Base-by-base conservation (phyloP, 805 yeast genomes). In the Saturnispora serradocipensis region DNA sequence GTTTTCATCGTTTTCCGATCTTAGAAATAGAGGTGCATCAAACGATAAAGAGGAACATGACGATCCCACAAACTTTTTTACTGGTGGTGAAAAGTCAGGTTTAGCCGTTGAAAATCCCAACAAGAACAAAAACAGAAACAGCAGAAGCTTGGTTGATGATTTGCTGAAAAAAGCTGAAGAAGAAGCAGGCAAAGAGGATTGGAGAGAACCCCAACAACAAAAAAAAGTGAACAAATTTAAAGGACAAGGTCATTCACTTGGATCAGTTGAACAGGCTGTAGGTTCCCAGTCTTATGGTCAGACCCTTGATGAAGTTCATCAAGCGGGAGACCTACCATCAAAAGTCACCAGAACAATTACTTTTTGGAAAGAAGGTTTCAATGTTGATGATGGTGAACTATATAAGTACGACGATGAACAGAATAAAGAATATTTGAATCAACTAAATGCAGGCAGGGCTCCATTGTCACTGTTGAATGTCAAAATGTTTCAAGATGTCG, bases 341-440 rank as follows among this genome's bases (percentile, higher is more conserved):
- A 82, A 80, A 53, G 96, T 84, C 5, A 75, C 77, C 16, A 77
- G 98, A 62, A 86, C 86, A 43, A 84, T 93, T 55, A 88, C 95
- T 0, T 91, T 93, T 66, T 93, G 99, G 99, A 84, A 82, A 59
- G 91, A 93, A 61, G 99, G 99, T 1, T 93, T 93, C 69, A 88
- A 88, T 56, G 89, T 93, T 25, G 98, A 93, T 32, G 96, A 90
- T 46, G 98, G 98, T 2, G 79, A 80, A 24, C 74, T 93, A 51
- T 84, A 78, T 65, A 74, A 93, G 53, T 93, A 89, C 65, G 97
- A 91, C 61, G 98, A 93, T 65, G 96, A 96, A 5, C 81, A 77
- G n/a, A 93, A 91, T 65, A 82, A 82, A 46, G 77, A 75, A 43
- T 85, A 87, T 57, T 72, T 93, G 60, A 76, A 81, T 56, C 93